Evolutionary conservation across 495 filamentous ascomycete genomes (phyloP).

Genomic region (Daldinia vernicosa): DNA sequence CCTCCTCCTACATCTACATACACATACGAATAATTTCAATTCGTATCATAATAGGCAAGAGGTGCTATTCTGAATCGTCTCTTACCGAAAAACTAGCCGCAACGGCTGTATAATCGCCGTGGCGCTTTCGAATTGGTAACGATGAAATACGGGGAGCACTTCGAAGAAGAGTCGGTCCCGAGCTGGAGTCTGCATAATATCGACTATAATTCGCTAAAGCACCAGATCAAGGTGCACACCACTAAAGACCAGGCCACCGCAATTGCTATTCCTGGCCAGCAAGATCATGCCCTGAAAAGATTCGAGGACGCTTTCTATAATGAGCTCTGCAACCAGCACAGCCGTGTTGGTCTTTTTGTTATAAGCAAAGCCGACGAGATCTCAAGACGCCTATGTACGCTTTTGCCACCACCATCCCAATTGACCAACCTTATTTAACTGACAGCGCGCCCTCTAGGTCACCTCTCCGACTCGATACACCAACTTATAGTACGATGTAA

Average conservation of each 20-base stretch:
- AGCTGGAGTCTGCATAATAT: slow-evolving; percentile 70
- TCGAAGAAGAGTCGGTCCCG: slow-evolving; percentile 65
- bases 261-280: slow-evolving; percentile 70
- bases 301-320: slow-evolving; percentile 71
- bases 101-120: slow-evolving; percentile 23
- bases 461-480: slow-evolving; percentile 61
- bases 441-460: slow-evolving; percentile 46
- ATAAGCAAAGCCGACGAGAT: slow-evolving; percentile 76
- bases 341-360: slow-evolving; percentile 74
- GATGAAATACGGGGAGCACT: slow-evolving; percentile 77
- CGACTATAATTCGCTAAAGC: slow-evolving; percentile 80
- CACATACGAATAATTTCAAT: slow-evolving; percentile 17
- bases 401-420: slow-evolving; percentile 14
- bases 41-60: slow-evolving; percentile 15
- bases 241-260: slow-evolving; percentile 67
- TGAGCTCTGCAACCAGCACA: slow-evolving; percentile 70
- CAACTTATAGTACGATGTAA: slow-evolving; percentile 57
- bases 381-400: slow-evolving; percentile 65
- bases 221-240: slow-evolving; percentile 75
- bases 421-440: slow-evolving; percentile 12
- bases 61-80: slow-evolving; percentile 4
- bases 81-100: background rate
- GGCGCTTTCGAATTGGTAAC: slow-evolving; percentile 19
- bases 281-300: slow-evolving; percentile 57
- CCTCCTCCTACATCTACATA: slow-evolving; percentile 2